phyloP scores from a whole-genome alignment of 257 asterid species.

The Dorcoceras hygrometricum region DNA sequence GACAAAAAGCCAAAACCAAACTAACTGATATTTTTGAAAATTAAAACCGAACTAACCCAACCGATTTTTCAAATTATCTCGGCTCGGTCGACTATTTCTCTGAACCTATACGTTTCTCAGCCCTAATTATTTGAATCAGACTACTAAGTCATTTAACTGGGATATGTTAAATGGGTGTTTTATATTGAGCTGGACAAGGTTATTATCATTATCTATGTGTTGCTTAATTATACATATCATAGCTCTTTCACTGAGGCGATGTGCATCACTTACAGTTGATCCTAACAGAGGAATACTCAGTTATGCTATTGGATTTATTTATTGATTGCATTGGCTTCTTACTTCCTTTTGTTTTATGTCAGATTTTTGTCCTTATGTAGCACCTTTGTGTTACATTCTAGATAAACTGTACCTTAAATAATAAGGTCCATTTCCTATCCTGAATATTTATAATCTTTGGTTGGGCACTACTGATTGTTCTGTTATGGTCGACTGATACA shows the following conservation, averaged over 20 bases:
- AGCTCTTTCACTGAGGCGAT: background rate
- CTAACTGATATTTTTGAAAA: no score
- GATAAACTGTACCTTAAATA: background rate
- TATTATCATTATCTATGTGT: background rate
- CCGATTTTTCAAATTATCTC: no score
- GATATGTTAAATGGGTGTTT: background rate
- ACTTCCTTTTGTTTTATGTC: background rate
- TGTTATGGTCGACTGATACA: constrained; percentile 38
- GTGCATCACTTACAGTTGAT: background rate
- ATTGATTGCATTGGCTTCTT: background rate
- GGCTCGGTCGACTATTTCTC: no score
- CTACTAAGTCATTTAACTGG: background rate
- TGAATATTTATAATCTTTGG: constrained; percentile 2
- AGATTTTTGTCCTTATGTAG: background rate
- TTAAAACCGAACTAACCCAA: no score
- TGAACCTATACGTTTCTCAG: no score
- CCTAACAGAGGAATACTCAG: background rate
- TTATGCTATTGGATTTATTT: background rate
- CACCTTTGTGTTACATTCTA: background rate
- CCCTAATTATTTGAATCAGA: background rate
- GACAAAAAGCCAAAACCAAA: no score
- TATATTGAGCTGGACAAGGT: background rate
- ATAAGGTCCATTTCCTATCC: background rate
- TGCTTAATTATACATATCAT: background rate
- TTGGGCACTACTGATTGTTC: constrained; percentile 23